Base-by-base conservation (phyloP, 495 filamentous ascomycete genomes). In the Hypoxylon intermedium region DNA sequence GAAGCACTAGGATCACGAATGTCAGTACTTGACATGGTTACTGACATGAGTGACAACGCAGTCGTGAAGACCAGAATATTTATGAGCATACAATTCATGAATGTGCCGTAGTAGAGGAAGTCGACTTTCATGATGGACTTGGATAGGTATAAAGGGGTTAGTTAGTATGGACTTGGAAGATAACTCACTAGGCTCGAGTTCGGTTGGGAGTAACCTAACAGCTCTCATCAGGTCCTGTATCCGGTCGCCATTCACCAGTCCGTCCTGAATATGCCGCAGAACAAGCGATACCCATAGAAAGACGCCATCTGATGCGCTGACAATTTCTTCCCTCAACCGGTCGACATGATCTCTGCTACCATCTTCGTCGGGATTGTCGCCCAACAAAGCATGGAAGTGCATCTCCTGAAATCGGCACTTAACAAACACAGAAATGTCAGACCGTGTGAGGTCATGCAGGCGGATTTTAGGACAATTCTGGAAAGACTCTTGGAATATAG, bases 231-330 rank as follows among this genome's bases (percentile, higher is more conserved):
- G 50, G 45, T 61, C 51, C 16, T 53, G 24, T 9, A 67, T 6
- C 19, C 30, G 53, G n/a, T 59, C 60, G 4, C 67, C 67, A 21
- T 70, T 59, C 3, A 36, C 34, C 3, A 68, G 7, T n/a, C 49
- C 60, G 16, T 63, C 53, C 18, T 60, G 53, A 19, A 68, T 12
- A 20, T 52, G 58, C 28, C 58, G 55, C 40, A 66, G 57, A 12
- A 66, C 42, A 19, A 62, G 45, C 6, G 53, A 19, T 13, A 74
- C 60, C 74, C 75, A 76, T 30, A 73, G 64, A 57, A 75, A 76
- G 9, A 77, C 72, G 6, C 75, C 75, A 12, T 65, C 58, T 6
- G 75, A 69, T 50, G 46, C 56, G 2, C 59, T 4, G 9, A 73
- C 58, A 23, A 77, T 60, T 1, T 59, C 31, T 12, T 53, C 13